Evolutionary conservation across 108 stramenopile species (phyloP).

Genomic region (Cyclotella choctawhatcheeana): DNA sequence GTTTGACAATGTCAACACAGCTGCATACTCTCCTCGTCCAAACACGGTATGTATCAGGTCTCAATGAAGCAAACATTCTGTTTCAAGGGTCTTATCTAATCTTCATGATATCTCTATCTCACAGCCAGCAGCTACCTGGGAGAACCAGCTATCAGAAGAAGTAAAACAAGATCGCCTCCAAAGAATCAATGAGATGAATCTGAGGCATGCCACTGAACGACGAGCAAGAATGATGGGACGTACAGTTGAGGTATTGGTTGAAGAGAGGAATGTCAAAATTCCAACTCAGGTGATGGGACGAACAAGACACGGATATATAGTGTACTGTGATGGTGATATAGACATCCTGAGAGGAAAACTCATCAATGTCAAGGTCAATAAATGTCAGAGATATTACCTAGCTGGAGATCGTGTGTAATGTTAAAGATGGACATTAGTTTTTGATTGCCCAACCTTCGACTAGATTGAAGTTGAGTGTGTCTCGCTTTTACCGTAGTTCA

Average conservation of each 20-base stretch:
- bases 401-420: slow-evolving; percentile 48
- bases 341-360: slow-evolving; percentile 86
- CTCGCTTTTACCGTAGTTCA: too few species aligned
- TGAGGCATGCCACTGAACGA: slow-evolving; percentile 88
- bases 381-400: slow-evolving; percentile 77
- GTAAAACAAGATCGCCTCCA: slow-evolving; percentile 88
- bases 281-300: slow-evolving; percentile 93
- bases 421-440: too few species aligned
- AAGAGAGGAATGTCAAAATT: slow-evolving; percentile 91
- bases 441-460: too few species aligned
- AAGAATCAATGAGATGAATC: slow-evolving; percentile 86
- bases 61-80: too few species aligned
- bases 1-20: slow-evolving; percentile 85
- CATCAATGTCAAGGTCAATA: slow-evolving; percentile 81
- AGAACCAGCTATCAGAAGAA: slow-evolving; percentile 82
- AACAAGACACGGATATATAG: slow-evolving; percentile 90
- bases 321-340: slow-evolving; percentile 92
- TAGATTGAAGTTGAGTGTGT: too few species aligned
- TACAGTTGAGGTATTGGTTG: slow-evolving; percentile 91
- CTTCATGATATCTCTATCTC: too few species aligned
- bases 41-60: too few species aligned
- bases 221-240: slow-evolving; percentile 91
- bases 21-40: slow-evolving; percentile 87
- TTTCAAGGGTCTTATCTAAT: too few species aligned
- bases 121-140: slow-evolving; percentile 84